These are phyloP conservation scores for Isatis lusitanica DNA, from an alignment of 441 rosid genomes.

Conservation along the genomic window DNA sequence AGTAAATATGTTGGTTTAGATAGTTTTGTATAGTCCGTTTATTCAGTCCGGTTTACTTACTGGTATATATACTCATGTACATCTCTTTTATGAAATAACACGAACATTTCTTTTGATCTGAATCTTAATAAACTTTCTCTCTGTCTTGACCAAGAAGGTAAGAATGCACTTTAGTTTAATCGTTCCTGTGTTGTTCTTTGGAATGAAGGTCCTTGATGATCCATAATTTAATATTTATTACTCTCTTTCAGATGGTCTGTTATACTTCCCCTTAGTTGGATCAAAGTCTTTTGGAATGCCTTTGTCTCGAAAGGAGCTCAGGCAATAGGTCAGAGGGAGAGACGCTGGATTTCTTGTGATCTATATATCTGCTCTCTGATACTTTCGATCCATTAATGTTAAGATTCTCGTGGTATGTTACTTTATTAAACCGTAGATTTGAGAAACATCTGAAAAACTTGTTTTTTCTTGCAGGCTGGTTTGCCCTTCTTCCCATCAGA, in stretches of 20 bases:
- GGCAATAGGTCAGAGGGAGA: conserved; percentile 87
- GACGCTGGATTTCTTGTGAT: conserved; percentile 74
- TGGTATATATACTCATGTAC: too few species aligned
- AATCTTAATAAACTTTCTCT: too few species aligned
- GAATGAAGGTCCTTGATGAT: conserved; percentile 8
- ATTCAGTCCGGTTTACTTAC: too few species aligned
- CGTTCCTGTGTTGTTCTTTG: conserved; percentile 1
- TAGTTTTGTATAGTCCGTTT: too few species aligned
- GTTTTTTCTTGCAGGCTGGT: conserved; percentile 50
- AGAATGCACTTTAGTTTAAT: conserved; percentile 17
- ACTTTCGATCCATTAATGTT: background rate
- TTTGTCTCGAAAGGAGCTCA: conserved; percentile 76
- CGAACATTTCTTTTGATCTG: too few species aligned
- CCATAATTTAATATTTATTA: conserved; percentile 5
- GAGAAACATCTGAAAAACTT: conserved; percentile 23
- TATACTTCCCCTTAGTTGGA: conserved; percentile 83
- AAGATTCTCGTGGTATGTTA: background rate
- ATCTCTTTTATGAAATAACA: too few species aligned
- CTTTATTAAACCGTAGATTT: background rate
- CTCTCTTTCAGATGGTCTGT: conserved; percentile 76
- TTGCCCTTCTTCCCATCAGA: conserved; percentile 81
- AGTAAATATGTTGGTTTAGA: too few species aligned
- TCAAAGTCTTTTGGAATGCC: conserved; percentile 68
- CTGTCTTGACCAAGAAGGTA: too few species aligned
- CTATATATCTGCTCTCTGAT: conserved; percentile 43